A percentile compares a stretch with the other conserved stretches of the same genome.
These are phyloP conservation scores for Fusarium algeriense DNA, from an alignment of 2,329 filamentous ascomycete genomes.

Conservation along the genomic window DNA sequence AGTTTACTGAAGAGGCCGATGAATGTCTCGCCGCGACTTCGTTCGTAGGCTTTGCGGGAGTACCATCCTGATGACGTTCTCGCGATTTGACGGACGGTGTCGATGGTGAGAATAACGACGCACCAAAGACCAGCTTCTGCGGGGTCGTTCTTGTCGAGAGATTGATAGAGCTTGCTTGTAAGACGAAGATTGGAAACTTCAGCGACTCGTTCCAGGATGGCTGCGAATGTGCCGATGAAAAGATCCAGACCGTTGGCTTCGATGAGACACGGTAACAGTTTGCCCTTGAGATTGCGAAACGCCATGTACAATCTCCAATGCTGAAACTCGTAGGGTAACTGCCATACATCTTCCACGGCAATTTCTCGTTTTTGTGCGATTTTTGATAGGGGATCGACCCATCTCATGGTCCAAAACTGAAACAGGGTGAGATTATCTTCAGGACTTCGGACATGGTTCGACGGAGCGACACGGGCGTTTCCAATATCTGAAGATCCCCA, in stretches of 20 bases:
- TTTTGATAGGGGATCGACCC: slow-evolving; percentile 81
- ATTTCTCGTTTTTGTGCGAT: slow-evolving; percentile 74
- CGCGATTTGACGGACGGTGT: slow-evolving; percentile 50
- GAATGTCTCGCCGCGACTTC: slow-evolving; percentile 78
- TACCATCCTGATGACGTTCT: slow-evolving; percentile 74
- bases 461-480: slow-evolving; percentile 45
- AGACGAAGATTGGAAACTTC: slow-evolving; percentile 56
- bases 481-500: slow-evolving; percentile 53
- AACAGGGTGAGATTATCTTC: slow-evolving; percentile 85
- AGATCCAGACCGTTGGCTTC: slow-evolving; percentile 85
- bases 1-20: slow-evolving; percentile 56
- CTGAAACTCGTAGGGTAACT: slow-evolving; percentile 83
- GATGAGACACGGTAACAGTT: slow-evolving; percentile 76
- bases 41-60: slow-evolving; percentile 84
- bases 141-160: slow-evolving; percentile 49
- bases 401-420: slow-evolving; percentile 87
- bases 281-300: slow-evolving; percentile 79
- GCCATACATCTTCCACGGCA: slow-evolving; percentile 85
- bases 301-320: slow-evolving; percentile 79
- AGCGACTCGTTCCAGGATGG: slow-evolving; percentile 62
- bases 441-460: slow-evolving; percentile 68
- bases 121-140: slow-evolving; percentile 54
- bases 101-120: slow-evolving; percentile 52
- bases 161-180: slow-evolving; percentile 53
- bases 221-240: slow-evolving; percentile 73